Base-by-base conservation (phyloP, 345 rosid species). In the Corymbia maculata region DNA sequence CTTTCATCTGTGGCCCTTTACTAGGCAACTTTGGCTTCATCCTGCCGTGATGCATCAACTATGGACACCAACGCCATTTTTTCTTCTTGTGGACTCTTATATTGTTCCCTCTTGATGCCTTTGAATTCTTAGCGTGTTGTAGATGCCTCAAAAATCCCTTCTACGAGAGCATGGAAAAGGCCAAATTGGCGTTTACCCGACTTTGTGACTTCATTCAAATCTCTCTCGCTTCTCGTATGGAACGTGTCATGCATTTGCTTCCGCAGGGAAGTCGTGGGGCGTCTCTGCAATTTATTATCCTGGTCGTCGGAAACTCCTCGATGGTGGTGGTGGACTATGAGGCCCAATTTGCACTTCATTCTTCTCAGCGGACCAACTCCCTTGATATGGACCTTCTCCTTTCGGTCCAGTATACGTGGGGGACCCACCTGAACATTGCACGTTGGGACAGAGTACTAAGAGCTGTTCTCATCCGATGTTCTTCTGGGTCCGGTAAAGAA, bases 61-160 rank as follows among this genome's bases (percentile, higher is more conserved):
- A 91, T n/a, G 92, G 80, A 93, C 95, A 92, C 93, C 93, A 93
- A 28, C 86, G 92, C 52, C 75, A 57, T 87, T 90, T 88, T 88
- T 87, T 91, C 85, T 10, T 86, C 85, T 68, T 82, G 87, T 82
- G 87, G 50, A 55, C 52, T 61, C 86, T 57, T 36, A 57, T 87
- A 19, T 68, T 82, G n/a, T 68, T 64, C 6, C 87, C 50, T 89
- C 87, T 89, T 30, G 87, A 52, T 26, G 53, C 53, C 53, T 52
- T 1, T 16, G 53, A 52, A 52, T 52, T 52, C 53, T 52, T 52
- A 5, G 53, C 79, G 57, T 89, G 91, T 30, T 51, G 90, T 51
- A 89, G 90, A 64, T 95, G 95, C 92, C 88, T 92, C 92, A 86
- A 79, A 82, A 94, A n/a, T 36, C 30, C 95, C 97, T 80, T 92